These are phyloP conservation scores for Boletus sp. DNA, from an alignment of 768 basidiomycete genomes.

Conservation along the genomic window DNA sequence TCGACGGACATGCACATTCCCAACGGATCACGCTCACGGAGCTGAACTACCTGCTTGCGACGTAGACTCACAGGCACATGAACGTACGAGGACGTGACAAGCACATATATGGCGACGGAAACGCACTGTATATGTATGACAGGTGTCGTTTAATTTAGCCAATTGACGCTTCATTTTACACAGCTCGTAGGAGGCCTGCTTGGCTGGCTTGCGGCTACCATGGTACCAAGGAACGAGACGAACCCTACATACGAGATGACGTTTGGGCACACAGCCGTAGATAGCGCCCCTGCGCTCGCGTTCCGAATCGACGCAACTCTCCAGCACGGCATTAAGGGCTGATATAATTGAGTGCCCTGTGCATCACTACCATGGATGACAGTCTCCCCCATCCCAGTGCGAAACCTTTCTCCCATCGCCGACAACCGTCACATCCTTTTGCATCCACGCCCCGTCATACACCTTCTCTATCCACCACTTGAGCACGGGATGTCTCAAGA, in stretches of 20 bases:
- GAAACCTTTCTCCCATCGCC: constrained; percentile 28
- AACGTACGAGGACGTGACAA: background rate
- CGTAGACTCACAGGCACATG: background rate
- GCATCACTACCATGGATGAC: constrained; percentile 12
- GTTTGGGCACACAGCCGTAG: no score
- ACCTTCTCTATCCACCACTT: constrained; percentile 40
- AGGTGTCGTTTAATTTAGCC: no score
- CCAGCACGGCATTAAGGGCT: background rate
- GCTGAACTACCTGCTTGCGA: background rate
- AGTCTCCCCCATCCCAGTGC: constrained; percentile 24
- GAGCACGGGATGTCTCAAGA: constrained; percentile 37
- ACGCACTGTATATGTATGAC: no score
- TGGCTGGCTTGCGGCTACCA: background rate
- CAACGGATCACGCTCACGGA: background rate
- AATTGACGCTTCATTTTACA: no score
- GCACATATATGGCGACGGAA: background rate
- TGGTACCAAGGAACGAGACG: background rate
- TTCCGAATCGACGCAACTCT: background rate
- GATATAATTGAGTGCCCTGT: background rate
- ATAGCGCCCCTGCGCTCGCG: background rate
- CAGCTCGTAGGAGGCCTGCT: no score
- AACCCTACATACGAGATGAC: background rate
- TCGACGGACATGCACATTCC: background rate
- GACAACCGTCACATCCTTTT: constrained; percentile 34
- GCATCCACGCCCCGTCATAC: constrained; percentile 38